Evolutionary conservation across 1,139 yeast genomes (phyloP).

Genomic region (Hanseniaspora gamundiae): DNA sequence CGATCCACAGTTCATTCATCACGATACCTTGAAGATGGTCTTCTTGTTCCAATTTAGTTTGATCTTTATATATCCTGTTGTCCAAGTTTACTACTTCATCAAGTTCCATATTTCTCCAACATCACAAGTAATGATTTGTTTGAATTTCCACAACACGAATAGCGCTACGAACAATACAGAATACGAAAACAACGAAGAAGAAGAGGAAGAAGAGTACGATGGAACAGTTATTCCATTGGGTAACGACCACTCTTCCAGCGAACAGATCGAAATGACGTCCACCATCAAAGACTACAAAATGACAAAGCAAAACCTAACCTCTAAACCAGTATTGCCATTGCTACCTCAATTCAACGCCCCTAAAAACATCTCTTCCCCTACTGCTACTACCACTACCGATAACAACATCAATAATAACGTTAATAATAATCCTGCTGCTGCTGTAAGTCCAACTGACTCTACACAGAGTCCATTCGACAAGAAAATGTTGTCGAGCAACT

Average conservation of each 20-base stretch:
- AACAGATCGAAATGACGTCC: not conserved
- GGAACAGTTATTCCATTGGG: not conserved
- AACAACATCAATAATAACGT: not conserved
- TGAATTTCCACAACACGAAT: constrained; percentile 3
- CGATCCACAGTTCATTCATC: constrained; percentile 4
- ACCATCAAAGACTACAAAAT: not conserved
- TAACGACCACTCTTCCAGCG: not conserved
- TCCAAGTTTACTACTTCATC: constrained; percentile 6
- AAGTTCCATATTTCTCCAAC: constrained; percentile 6
- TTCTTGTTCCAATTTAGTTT: constrained; percentile 6
- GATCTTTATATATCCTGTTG: constrained; percentile 4
- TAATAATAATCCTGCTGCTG: not conserved
- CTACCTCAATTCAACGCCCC: not conserved
- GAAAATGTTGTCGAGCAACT: no score
- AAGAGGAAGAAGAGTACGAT: constrained; percentile 1
- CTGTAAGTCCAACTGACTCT: no score
- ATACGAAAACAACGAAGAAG: not conserved
- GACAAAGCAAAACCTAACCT: not conserved
- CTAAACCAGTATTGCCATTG: not conserved
- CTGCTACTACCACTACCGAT: not conserved
- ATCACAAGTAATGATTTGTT: constrained; percentile 3
- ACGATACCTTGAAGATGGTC: constrained; percentile 7
- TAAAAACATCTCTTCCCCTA: not conserved
- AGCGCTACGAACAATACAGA: not conserved
- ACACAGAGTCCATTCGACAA: no score